A percentile compares a stretch with the other conserved stretches of the same genome.
These are phyloP conservation scores for Penium margaritaceum DNA, from an alignment of 139 green algal genomes.

Conservation along the genomic window DNA sequence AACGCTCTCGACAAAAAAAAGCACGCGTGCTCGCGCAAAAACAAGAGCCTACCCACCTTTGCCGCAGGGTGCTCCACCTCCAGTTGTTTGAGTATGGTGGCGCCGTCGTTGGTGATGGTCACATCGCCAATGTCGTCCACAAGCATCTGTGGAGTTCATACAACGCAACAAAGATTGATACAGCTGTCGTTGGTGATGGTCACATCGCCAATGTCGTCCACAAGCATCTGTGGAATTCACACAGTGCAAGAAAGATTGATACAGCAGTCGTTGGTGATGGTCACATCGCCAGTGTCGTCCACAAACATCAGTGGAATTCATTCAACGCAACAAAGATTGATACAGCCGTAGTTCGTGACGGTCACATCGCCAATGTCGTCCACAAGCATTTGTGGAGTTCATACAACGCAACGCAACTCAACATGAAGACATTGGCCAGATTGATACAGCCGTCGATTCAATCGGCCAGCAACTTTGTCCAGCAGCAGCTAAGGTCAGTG, in stretches of 20 bases:
- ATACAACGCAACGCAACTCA: too few species aligned
- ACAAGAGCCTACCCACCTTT: too few species aligned
- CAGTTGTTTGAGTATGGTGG: constrained; percentile 93
- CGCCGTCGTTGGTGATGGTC: constrained; percentile 98
- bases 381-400: constrained; percentile 93
- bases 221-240: constrained; percentile 93
- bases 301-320: constrained; percentile 93
- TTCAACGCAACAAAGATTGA: too few species aligned
- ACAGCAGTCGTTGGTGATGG: constrained; percentile 99
- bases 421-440: too few species aligned
- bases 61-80: constrained; percentile 96
- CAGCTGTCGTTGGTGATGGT: constrained; percentile 99
- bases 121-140: constrained; percentile 98
- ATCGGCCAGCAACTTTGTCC: too few species aligned
- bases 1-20: too few species aligned
- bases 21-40: too few species aligned
- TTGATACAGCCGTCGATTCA: too few species aligned
- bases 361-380: constrained; percentile 98
- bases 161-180: too few species aligned
- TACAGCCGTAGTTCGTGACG: constrained; percentile 99
- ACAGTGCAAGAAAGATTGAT: too few species aligned
- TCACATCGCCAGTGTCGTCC: constrained; percentile 97
- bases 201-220: constrained; percentile 97
- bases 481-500: too few species aligned
- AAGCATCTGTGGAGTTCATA: constrained; percentile 89